Percentiles rank a stretch among this genome's conserved stretches.
These are phyloP conservation scores for Castanospermum australe DNA, from an alignment of 306 rosid species.

Conservation along the genomic window DNA sequence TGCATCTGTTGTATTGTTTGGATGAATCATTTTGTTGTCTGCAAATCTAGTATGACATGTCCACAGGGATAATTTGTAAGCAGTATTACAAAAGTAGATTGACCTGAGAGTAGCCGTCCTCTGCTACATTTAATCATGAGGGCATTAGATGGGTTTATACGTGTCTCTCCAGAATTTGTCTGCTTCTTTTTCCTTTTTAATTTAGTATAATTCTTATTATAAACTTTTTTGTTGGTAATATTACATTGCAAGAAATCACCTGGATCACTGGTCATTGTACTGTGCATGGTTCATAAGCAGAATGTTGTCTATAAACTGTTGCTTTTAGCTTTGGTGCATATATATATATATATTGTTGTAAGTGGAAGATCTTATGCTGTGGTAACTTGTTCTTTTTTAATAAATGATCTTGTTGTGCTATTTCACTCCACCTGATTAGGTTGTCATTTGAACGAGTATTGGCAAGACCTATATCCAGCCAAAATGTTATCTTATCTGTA, in stretches of 20 bases:
- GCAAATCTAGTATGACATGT: not conserved
- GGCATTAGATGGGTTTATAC: not conserved
- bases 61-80: not conserved
- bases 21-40: not conserved
- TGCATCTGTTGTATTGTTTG: not conserved
- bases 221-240: not conserved
- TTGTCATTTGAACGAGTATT: not conserved
- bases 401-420: not conserved
- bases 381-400: not conserved
- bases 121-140: not conserved
- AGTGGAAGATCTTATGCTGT: not conserved
- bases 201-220: not conserved
- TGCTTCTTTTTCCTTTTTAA: not conserved
- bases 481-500: not conserved
- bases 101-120: not conserved
- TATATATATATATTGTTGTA: not conserved
- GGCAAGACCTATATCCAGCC: not conserved
- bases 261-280: not conserved
- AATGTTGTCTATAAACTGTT: not conserved
- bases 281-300: not conserved
- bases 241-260: not conserved
- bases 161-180: not conserved
- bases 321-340: not conserved
- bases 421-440: not conserved
- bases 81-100: not conserved